A percentile compares a stretch with the other conserved stretches of the same genome.
These are phyloP conservation scores for Entomortierella beljakovae DNA, from an alignment of 192 early-diverging fungal species.

Conservation along the genomic window DNA sequence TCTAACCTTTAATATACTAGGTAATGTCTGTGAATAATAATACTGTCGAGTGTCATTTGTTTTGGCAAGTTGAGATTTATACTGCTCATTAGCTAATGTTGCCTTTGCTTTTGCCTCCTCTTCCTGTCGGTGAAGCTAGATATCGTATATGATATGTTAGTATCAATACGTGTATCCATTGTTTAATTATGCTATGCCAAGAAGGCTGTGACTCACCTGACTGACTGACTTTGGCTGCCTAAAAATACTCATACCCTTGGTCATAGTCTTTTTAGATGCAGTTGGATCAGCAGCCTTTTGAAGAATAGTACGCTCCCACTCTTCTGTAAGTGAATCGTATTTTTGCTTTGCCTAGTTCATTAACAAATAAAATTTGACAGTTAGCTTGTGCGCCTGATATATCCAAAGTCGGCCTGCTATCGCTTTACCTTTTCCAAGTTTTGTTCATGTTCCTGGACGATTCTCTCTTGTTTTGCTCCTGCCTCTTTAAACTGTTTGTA, in stretches of 20 bases:
- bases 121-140: slow-evolving; percentile 78
- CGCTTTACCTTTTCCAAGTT: slow-evolving; percentile 83
- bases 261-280: slow-evolving; percentile 56
- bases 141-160: no score
- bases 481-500: slow-evolving; percentile 80
- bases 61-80: slow-evolving; percentile 80
- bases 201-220: slow-evolving; percentile 62
- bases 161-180: no score
- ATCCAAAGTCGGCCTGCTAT: no score
- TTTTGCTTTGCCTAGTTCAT: slow-evolving; percentile 77
- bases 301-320: slow-evolving; percentile 86
- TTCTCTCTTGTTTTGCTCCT: slow-evolving; percentile 78
- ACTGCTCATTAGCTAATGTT: slow-evolving; percentile 81
- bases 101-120: slow-evolving; percentile 91
- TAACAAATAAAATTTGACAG: not conserved
- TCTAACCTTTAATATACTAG: slow-evolving; percentile 80
- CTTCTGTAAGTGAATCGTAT: slow-evolving; percentile 83
- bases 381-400: not conserved
- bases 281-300: slow-evolving; percentile 59
- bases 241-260: slow-evolving; percentile 65
- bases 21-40: slow-evolving; percentile 86
- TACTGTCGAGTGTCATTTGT: slow-evolving; percentile 82
- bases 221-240: slow-evolving; percentile 65
- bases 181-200: no score
- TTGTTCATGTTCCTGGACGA: slow-evolving; percentile 80